These are phyloP conservation scores for Chloris gayana DNA, from an alignment of 176 grass and related monocot species.

Conservation along the genomic window DNA sequence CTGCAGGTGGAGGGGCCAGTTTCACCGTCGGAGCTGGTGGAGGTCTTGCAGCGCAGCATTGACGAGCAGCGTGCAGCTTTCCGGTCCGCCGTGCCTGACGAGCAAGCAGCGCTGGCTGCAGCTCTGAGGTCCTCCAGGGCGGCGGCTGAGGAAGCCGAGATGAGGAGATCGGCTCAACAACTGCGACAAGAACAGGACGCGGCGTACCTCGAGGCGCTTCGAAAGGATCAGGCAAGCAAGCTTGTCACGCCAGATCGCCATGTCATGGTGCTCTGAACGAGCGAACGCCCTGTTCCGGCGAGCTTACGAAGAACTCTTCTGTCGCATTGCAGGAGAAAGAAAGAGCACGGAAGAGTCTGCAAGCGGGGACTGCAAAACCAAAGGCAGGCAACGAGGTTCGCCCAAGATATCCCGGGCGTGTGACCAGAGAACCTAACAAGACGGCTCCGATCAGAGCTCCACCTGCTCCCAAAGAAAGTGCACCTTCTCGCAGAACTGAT, in stretches of 20 bases:
- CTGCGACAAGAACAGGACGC: conserved; percentile 64
- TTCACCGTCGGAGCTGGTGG: conserved; percentile 63
- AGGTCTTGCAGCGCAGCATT: conserved; percentile 67
- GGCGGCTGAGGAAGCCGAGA: conserved; percentile 57
- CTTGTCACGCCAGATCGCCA: background rate
- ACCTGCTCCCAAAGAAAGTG: conserved; percentile 32
- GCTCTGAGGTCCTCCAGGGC: conserved; percentile 23
- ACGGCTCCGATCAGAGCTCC: conserved; percentile 27
- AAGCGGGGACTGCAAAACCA: conserved; percentile 30
- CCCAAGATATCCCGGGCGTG: conserved; percentile 10
- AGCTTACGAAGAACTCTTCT: background rate
- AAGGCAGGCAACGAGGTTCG: conserved; percentile 16
- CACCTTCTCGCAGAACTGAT: conserved; percentile 44
- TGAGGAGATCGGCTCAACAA: conserved; percentile 43
- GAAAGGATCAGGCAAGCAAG: conserved; percentile 65
- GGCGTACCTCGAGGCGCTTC: conserved; percentile 67
- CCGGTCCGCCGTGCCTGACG: background rate
- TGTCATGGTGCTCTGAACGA: background rate
- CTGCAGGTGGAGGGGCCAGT: conserved; percentile 66
- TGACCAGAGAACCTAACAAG: conserved; percentile 32
- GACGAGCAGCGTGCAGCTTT: conserved; percentile 63
- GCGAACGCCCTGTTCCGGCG: background rate
- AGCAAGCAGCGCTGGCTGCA: conserved; percentile 9
- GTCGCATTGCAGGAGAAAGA: conserved; percentile 53
- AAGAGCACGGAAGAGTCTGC: conserved; percentile 29